Percentiles rank a stretch among this genome's conserved stretches.
phyloP scores from a whole-genome alignment of 1,284 basidiomycete genomes.

The Schizophyllum commune region DNA sequence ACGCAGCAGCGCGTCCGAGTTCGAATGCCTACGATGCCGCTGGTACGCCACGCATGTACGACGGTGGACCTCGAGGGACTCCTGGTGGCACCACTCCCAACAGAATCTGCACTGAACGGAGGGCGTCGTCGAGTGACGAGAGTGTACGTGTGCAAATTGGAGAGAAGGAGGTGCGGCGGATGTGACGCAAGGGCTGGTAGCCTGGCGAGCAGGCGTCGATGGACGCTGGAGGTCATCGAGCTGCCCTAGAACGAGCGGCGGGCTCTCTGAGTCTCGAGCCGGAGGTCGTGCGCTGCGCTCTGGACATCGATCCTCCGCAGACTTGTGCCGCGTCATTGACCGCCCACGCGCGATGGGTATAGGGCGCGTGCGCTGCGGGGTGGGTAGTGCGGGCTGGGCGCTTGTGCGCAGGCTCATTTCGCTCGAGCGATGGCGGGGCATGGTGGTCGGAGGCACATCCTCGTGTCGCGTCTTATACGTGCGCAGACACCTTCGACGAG shows the following conservation, averaged over 20 bases:
- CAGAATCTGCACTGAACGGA: neutral
- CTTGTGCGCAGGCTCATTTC: neutral
- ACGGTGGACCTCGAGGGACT: neutral
- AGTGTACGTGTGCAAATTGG: neutral
- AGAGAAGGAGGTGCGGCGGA: neutral
- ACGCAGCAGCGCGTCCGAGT: neutral
- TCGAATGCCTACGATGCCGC: neutral
- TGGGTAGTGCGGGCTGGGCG: neutral
- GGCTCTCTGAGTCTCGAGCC: neutral
- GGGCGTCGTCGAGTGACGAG: no score
- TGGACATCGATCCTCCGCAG: neutral
- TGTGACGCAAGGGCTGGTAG: neutral
- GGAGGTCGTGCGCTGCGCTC: neutral
- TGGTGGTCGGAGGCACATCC: neutral
- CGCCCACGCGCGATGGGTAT: neutral
- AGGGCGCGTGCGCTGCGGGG: neutral
- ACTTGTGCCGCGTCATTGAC: neutral
- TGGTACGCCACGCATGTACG: neutral
- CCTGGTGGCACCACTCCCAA: neutral
- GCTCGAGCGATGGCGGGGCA: neutral
- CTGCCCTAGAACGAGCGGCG: neutral
- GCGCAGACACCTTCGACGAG: neutral
- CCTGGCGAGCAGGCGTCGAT: neutral
- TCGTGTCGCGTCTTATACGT: neutral
- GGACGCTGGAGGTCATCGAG: neutral